Conservation (phyloP, 257 asterid species). For the Anisodus acutangulus region DNA sequence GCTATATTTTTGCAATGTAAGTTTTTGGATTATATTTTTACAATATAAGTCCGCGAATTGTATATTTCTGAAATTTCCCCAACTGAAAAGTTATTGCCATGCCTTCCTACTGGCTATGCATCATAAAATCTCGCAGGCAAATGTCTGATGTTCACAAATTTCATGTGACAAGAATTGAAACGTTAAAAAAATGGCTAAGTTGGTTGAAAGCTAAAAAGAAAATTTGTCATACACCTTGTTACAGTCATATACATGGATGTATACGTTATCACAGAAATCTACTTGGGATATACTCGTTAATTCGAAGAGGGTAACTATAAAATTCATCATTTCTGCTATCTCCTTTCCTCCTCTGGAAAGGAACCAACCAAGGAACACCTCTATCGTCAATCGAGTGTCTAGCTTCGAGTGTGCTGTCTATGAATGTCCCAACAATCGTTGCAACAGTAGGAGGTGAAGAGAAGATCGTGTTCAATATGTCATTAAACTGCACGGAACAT, state of each 20-base stretch:
- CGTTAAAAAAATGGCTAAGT: neutral
- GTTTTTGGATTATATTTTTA: too few relatives aligned
- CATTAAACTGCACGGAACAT: conserved; percentile 70
- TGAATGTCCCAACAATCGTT: conserved; percentile 58
- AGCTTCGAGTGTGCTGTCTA: conserved; percentile 90
- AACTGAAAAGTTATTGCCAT: neutral
- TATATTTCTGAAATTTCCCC: too few relatives aligned
- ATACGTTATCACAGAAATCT: conserved; percentile 60
- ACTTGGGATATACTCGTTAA: conserved; percentile 72
- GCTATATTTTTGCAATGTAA: too few relatives aligned
- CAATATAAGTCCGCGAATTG: too few relatives aligned
- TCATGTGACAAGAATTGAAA: neutral
- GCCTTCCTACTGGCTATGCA: neutral
- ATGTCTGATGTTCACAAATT: conserved; percentile 16
- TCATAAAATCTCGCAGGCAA: conserved; percentile 12
- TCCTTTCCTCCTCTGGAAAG: conserved; percentile 77
- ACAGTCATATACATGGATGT: conserved; percentile 41
- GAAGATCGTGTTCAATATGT: conserved; percentile 81
- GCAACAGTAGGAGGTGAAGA: conserved; percentile 91
- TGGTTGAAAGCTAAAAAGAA: neutral
- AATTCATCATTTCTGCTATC: conserved; percentile 90
- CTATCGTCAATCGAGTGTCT: conserved; percentile 59
- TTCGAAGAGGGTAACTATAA: conserved; percentile 79
- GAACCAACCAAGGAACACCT: conserved; percentile 84
- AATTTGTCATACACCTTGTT: conserved; percentile 19